phyloP scores from a whole-genome alignment of 352 stramenopile species.

The Phytopythium litorale region DNA sequence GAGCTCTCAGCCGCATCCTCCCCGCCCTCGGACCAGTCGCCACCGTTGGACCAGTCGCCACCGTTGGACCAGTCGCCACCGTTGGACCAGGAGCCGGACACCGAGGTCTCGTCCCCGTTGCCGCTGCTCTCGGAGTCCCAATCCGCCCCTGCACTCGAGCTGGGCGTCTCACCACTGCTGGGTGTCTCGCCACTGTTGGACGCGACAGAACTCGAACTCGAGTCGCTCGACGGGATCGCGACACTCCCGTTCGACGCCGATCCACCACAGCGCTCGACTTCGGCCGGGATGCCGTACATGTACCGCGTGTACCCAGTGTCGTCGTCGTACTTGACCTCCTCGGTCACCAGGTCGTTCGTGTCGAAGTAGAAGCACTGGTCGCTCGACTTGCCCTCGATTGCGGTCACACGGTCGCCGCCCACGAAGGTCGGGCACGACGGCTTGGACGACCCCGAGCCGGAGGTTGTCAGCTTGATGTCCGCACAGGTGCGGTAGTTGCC shows the following conservation, averaged over 20 bases:
- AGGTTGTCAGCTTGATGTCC: slow-evolving; percentile 45
- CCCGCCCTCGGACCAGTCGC: not conserved
- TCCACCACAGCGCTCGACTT: slow-evolving; percentile 34
- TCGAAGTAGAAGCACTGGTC: slow-evolving; percentile 61
- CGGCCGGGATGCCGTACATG: slow-evolving; percentile 39
- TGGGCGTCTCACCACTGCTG: not conserved
- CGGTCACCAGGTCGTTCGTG: slow-evolving; percentile 39
- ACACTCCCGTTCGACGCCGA: slow-evolving; percentile 4
- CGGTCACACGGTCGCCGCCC: slow-evolving; percentile 48
- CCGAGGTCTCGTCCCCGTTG: not conserved
- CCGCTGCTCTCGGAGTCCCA: not conserved
- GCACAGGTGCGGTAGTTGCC: slow-evolving; percentile 48
- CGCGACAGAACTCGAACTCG: not conserved
- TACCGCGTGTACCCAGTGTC: slow-evolving; percentile 35
- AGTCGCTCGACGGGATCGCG: slow-evolving; percentile 7
- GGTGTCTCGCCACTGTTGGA: not conserved
- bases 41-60: not conserved
- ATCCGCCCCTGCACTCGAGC: not conserved
- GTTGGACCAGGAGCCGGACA: not conserved
- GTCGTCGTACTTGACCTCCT: slow-evolving; percentile 43
- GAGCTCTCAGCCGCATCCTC: not conserved
- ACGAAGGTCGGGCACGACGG: slow-evolving; percentile 43
- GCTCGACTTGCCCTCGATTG: slow-evolving; percentile 27
- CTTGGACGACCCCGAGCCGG: slow-evolving; percentile 18
- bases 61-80: not conserved